Percentiles rank a stretch among this genome's conserved stretches.
Evolutionary conservation across 2,329 filamentous ascomycete species (phyloP).

Genomic region (Aspergillus sp.): DNA sequence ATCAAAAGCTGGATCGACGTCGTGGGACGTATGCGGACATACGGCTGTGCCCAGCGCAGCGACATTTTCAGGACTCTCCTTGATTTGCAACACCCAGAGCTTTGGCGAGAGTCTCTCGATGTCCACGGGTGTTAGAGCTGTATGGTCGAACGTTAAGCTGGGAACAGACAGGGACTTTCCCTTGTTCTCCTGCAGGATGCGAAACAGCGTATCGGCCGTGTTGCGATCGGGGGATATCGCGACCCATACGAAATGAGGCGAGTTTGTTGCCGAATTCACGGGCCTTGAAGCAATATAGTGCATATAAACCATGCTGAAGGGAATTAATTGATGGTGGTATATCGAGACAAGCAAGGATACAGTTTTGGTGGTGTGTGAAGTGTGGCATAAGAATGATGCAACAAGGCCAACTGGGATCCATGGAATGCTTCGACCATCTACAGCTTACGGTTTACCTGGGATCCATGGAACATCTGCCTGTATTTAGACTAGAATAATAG

Average conservation of each 20-base stretch:
- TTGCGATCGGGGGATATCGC: slow-evolving; percentile 5
- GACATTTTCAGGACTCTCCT: neutral
- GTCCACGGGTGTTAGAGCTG: neutral
- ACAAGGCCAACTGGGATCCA: neutral
- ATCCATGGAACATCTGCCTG: neutral
- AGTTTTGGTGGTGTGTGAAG: neutral
- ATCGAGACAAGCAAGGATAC: neutral
- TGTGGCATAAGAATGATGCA: neutral
- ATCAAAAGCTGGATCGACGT: neutral
- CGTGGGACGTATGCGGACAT: neutral
- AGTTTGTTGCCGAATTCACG: neutral
- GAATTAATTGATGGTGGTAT: neutral
- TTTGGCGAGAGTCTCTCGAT: slow-evolving; percentile 2
- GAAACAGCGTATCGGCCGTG: slow-evolving; percentile 1
- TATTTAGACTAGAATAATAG: neutral
- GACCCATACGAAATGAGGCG: neutral
- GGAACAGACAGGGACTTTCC: neutral
- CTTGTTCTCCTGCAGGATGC: slow-evolving; percentile 1
- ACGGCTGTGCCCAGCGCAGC: neutral
- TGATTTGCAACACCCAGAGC: neutral
- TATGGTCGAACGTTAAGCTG: neutral
- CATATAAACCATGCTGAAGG: slow-evolving; percentile 2
- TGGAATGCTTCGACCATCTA: neutral
- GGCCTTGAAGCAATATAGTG: slow-evolving; percentile 1
- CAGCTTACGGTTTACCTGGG: no score